Base-by-base conservation (phyloP, 1,139 yeast genomes). In the Kurtzmaniella natalensis region DNA sequence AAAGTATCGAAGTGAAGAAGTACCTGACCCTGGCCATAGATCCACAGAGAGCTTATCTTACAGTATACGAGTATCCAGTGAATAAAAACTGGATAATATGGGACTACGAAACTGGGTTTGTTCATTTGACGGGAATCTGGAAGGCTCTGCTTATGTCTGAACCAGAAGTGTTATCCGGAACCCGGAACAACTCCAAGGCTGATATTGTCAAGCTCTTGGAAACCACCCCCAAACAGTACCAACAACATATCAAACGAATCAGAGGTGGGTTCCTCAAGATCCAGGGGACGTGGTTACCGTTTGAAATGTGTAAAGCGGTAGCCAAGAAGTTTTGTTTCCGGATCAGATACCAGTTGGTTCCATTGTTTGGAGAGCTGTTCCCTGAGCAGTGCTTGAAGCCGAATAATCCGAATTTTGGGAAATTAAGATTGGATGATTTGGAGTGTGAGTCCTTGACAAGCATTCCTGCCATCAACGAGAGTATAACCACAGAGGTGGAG, bases 201-300 rank as follows among this genome's bases (percentile, higher is more conserved):
- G 92, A 82, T 57, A 83, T 85, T 32, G 86, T 81, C 37, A 80
- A 79, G 54, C 61, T 84, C 30, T 64, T 84, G 28, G 94, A 84
- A 51, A 76, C 81, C 35, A 78, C 83, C 19, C 94, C 88, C 4
- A 81, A 74, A 48, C 60, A 72, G 45, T 76, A 74, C 55, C 86
- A 80, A 26, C 64, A 63, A 20, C 74, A 74, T 28, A 76, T 87
- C 36, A 76, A 78, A 46, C 71, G 96, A 32, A 87, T 88, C 15
- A 65, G 96, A 37, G 97, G 97, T 30, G 97, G 96, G 3, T 86
- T 80, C 49, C 70, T 89, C 46, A 88, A 87, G 64, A 86, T 89
- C 47, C 97, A 89, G 61, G 97, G 97, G 2, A 87, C 96, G 4
- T 89, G 96, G 96, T 61, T 88, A 28, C 94, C 96, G 2, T 82